Evolutionary conservation across 208 protist species (phyloP).

Genomic region (Wallacemonas sp.): DNA sequence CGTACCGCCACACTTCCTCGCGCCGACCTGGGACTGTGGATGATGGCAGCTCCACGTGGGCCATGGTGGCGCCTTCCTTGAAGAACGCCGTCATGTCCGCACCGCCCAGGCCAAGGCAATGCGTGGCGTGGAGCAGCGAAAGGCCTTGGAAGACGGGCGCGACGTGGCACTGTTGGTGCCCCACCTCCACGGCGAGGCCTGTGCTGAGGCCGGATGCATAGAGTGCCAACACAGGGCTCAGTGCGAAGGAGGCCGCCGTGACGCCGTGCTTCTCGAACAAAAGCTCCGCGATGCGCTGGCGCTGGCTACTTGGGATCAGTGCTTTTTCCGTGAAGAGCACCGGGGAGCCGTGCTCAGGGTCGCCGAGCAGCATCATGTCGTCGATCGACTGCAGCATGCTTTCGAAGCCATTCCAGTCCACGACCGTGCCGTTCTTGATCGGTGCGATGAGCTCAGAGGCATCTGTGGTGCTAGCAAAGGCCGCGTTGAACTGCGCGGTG

Average conservation of each 20-base stretch:
- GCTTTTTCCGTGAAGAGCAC: constrained; percentile 89
- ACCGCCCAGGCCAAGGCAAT: constrained; percentile 81
- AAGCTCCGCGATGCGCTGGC: constrained; percentile 84
- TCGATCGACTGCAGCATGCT: constrained; percentile 64
- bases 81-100: constrained; percentile 60
- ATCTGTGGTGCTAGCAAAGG: constrained; percentile 40
- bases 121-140: constrained; percentile 91
- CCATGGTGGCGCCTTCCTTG: background rate
- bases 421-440: constrained; percentile 62
- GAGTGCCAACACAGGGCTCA: constrained; percentile 84
- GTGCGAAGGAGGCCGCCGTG: constrained; percentile 54
- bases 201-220: constrained; percentile 86
- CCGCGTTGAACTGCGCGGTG: constrained; percentile 16
- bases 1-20: constrained; percentile 65
- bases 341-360: constrained; percentile 61
- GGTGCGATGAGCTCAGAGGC: constrained; percentile 26
- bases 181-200: constrained; percentile 93
- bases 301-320: constrained; percentile 76
- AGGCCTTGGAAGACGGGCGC: constrained; percentile 98
- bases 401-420: constrained; percentile 90
- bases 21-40: constrained; percentile 36
- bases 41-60: constrained; percentile 25
- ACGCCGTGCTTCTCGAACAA: constrained; percentile 86
- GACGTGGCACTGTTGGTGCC: constrained; percentile 97
- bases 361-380: constrained; percentile 60